phyloP scores from a whole-genome alignment of 176 grass and related monocot genomes.

The Carex littledalei region DNA sequence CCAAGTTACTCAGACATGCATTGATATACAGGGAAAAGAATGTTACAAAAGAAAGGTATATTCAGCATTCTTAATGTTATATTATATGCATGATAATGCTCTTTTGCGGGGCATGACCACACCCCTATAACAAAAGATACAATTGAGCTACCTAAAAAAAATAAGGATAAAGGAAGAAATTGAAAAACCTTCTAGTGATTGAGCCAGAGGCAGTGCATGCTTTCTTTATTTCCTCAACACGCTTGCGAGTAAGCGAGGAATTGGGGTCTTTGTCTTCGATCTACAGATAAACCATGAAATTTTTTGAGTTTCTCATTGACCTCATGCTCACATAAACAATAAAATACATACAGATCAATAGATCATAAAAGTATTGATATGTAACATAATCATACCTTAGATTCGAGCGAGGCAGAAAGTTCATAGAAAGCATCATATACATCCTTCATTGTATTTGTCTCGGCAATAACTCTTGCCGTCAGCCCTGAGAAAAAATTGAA shows the following conservation, averaged over 20 bases:
- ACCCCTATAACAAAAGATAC: neutral
- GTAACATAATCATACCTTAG: slow-evolving; percentile 54
- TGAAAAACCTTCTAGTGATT: slow-evolving; percentile 63
- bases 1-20: neutral
- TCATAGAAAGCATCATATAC: slow-evolving; percentile 77
- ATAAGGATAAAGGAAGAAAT: slow-evolving; percentile 12
- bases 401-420: slow-evolving; percentile 67
- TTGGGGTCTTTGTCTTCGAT: slow-evolving; percentile 61
- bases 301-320: neutral
- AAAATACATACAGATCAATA: neutral
- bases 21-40: neutral
- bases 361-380: neutral
- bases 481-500: slow-evolving; percentile 42
- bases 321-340: neutral
- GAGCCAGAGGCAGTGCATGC: slow-evolving; percentile 59
- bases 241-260: slow-evolving; percentile 48
- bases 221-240: slow-evolving; percentile 55
- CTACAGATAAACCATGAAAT: slow-evolving; percentile 11
- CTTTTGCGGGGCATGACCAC: neutral
- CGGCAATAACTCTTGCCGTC: slow-evolving; percentile 64
- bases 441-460: slow-evolving; percentile 70
- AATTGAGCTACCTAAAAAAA: slow-evolving; percentile 6
- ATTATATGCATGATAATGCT: neutral
- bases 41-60: neutral
- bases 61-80: neutral